Conservation (phyloP, 176 grass and related monocot genomes). For the Zea mays region Zm-B73-REFERENCE-NAM-5.0 NC_050101.1:167833001-167833500, state of each 20-base stretch:
- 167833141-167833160: constrained; percentile 32
- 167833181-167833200: constrained; percentile 93
- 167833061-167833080: neutral
- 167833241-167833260: constrained; percentile 62
- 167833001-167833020: neutral
- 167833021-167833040: neutral
- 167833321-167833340: constrained; percentile 94
- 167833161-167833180: constrained; percentile 91
- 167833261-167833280: neutral
- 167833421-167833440: constrained; percentile 69
- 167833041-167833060: constrained; percentile 20
- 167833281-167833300: constrained; percentile 8
- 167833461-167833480: constrained; percentile 63
- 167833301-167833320: constrained; percentile 30
- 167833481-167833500: constrained; percentile 74
- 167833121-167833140: constrained; percentile 12
- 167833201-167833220: constrained; percentile 89
- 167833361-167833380: constrained; percentile 74
- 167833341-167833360: constrained; percentile 85
- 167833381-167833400: constrained; percentile 75
- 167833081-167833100: constrained; percentile 23
- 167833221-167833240: constrained; percentile 73
- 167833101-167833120: neutral
- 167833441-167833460: constrained; percentile 57
- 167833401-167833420: constrained; percentile 66